phyloP scores from a whole-genome alignment of 768 basidiomycete species.

The Hericium coralloides region DNA sequence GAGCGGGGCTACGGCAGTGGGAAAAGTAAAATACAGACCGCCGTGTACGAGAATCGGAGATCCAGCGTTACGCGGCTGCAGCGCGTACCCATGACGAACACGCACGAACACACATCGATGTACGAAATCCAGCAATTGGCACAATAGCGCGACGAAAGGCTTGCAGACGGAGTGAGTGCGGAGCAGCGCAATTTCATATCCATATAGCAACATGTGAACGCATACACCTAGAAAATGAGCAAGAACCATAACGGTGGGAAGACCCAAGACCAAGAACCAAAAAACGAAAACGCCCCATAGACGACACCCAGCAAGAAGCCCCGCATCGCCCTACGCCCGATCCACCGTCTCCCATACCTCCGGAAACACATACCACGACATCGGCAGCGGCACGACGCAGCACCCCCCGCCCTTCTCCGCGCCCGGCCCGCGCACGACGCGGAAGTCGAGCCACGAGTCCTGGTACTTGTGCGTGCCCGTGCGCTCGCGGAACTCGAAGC shows the following conservation, averaged over 20 bases:
- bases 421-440: slow-evolving; percentile 10
- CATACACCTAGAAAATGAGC: not conserved
- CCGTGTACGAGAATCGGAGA: too few species aligned
- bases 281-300: not conserved
- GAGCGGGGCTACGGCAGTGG: too few species aligned
- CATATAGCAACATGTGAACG: not conserved
- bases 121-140: too few species aligned
- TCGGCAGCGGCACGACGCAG: slow-evolving; percentile 14
- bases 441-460: slow-evolving; percentile 27
- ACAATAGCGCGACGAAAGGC: too few species aligned
- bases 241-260: not conserved
- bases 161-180: too few species aligned
- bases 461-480: slow-evolving; percentile 28
- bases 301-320: not conserved
- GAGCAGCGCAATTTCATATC: too few species aligned
- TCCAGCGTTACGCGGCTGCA: too few species aligned
- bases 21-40: too few species aligned
- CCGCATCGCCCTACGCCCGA: not conserved
- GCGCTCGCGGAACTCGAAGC: slow-evolving; percentile 28
- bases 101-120: too few species aligned
- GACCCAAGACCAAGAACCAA: not conserved
- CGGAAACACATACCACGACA: slow-evolving; percentile 25
- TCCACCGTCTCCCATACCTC: slow-evolving; percentile 24
- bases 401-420: not conserved
- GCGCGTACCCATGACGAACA: too few species aligned